phyloP scores from a whole-genome alignment of 768 basidiomycete species.

The Leucosporidium scottii region DNA sequence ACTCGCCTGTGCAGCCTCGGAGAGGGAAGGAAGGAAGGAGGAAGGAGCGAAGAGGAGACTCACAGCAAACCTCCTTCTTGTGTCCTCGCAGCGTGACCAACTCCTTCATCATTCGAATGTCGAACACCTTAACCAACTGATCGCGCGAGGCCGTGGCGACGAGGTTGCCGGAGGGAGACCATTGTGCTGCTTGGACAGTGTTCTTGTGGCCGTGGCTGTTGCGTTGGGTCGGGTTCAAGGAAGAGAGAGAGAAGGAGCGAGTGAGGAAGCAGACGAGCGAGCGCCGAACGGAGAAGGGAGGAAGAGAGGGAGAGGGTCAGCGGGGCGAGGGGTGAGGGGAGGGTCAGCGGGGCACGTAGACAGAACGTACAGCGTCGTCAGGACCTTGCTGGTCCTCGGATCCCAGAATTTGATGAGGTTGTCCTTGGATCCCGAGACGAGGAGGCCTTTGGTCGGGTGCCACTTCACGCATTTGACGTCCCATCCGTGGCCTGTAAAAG shows the following conservation, averaged over 20 bases:
- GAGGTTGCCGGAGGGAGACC: conserved; percentile 90
- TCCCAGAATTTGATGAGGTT: conserved; percentile 99
- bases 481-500: conserved; percentile 83
- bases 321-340: too few species aligned
- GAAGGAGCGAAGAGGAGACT: conserved; percentile 38
- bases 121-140: conserved; percentile 89
- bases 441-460: conserved; percentile 93
- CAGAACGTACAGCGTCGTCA: conserved; percentile 71
- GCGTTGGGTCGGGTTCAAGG: background rate
- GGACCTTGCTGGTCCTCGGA: conserved; percentile 78
- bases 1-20: too few species aligned
- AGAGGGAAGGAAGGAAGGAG: too few species aligned
- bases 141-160: conserved; percentile 93
- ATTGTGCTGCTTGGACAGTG: conserved; percentile 82
- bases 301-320: background rate
- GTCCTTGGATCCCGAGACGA: conserved; percentile 94
- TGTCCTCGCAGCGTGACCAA: conserved; percentile 86
- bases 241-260: background rate
- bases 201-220: conserved; percentile 91
- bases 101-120: conserved; percentile 97
- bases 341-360: conserved; percentile 16
- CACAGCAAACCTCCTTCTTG: conserved; percentile 97
- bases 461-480: conserved; percentile 98
- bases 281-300: background rate
- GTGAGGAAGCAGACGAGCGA: conserved; percentile 10